Conservation (phyloP, 2,329 filamentous ascomycete genomes). For the Pyrenochaeta sp. region DNA sequence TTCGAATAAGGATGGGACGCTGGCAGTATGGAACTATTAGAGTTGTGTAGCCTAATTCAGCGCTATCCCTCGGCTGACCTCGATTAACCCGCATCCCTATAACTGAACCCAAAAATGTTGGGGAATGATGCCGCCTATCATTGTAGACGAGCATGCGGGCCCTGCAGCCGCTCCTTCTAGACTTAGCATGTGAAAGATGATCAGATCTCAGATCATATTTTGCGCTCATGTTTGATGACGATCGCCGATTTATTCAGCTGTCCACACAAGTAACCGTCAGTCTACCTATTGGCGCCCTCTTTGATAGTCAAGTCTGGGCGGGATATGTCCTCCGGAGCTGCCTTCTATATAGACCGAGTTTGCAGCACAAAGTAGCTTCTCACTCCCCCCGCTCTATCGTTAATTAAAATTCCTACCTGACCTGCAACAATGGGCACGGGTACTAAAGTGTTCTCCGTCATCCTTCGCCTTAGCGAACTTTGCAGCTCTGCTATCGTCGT, state of each 20-base stretch:
- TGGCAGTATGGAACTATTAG: too few relatives aligned
- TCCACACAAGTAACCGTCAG: not conserved
- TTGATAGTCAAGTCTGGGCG: not conserved
- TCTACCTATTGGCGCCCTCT: not conserved
- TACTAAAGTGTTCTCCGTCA: constrained; percentile 10
- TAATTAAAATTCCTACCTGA: not conserved
- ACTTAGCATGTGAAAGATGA: not conserved
- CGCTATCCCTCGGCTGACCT: not conserved
- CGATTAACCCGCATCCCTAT: not conserved
- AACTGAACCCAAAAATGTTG: not conserved
- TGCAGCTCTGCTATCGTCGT: constrained; percentile 14
- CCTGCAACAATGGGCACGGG: constrained; percentile 14
- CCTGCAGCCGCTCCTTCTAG: not conserved
- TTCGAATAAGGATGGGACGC: too few relatives aligned
- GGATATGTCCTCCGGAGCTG: not conserved
- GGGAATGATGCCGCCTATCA: not conserved
- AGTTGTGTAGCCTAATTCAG: not conserved
- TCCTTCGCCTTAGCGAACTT: constrained; percentile 13
- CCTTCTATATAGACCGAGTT: not conserved
- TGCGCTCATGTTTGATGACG: not conserved
- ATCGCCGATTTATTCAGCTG: not conserved
- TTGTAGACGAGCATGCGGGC: not conserved
- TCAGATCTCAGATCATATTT: not conserved
- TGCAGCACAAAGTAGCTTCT: not conserved
- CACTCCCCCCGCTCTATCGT: not conserved